Evolutionary conservation across 768 basidiomycete genomes (phyloP).

Genomic region (Xerocomellus dryophilus): DNA sequence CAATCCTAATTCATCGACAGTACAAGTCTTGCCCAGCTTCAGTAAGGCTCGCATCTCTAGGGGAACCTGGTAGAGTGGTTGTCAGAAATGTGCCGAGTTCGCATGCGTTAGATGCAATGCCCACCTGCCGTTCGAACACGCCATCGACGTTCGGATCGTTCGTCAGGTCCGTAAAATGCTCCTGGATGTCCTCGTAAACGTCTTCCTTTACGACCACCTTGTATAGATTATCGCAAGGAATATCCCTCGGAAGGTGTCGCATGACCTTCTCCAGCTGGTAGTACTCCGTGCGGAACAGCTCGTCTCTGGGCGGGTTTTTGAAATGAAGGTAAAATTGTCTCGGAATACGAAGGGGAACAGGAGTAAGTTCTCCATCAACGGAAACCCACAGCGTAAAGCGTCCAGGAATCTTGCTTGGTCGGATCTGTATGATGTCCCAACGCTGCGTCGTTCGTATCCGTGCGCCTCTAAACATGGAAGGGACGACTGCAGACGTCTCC

Average conservation of each 20-base stretch:
- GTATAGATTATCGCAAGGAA: conserved; percentile 76
- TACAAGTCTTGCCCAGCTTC: conserved; percentile 80
- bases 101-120: conserved; percentile 7
- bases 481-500: conserved; percentile 44
- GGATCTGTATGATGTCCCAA: conserved; percentile 94
- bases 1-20: conserved; percentile 57
- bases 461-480: conserved; percentile 71
- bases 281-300: conserved; percentile 62
- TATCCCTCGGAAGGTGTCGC: conserved; percentile 75
- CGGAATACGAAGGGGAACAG: conserved; percentile 79
- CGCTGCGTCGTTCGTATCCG: conserved; percentile 58
- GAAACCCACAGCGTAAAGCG: conserved; percentile 88
- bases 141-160: conserved; percentile 95
- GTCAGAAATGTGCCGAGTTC: not conserved
- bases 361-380: conserved; percentile 73
- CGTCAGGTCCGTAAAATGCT: conserved; percentile 88
- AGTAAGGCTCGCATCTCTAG: conserved; percentile 78
- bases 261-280: conserved; percentile 74
- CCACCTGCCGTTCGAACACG: conserved; percentile 88
- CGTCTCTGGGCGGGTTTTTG: conserved; percentile 62
- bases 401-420: conserved; percentile 70
- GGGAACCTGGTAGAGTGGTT: conserved; percentile 56
- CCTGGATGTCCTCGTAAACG: conserved; percentile 76
- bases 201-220: conserved; percentile 81
- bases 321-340: conserved; percentile 94